Evolutionary conservation across 2,329 filamentous ascomycete genomes (phyloP).

Genomic region (Alternaria sp.): DNA sequence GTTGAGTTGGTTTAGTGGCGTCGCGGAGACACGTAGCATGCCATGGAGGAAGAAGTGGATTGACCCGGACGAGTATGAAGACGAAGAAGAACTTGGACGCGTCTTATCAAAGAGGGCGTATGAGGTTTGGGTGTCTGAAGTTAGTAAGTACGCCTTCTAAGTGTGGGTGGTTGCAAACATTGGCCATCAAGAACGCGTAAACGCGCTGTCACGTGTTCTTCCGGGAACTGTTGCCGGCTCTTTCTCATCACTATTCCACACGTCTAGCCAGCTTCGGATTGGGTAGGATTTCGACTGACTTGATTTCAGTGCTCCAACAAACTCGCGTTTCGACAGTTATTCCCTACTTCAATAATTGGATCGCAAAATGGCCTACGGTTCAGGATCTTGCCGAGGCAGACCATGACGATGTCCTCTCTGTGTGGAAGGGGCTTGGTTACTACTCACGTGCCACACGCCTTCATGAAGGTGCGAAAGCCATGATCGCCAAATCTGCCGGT

Average conservation of each 20-base stretch:
- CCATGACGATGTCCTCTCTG: constrained; percentile 64
- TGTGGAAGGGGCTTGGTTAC: constrained; percentile 70
- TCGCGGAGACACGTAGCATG: constrained; percentile 46
- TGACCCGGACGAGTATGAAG: constrained; percentile 50
- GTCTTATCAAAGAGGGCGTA: constrained; percentile 65
- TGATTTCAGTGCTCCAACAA: constrained; percentile 65
- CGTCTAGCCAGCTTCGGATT: neutral
- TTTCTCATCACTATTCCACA: neutral
- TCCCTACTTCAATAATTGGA: constrained; percentile 71
- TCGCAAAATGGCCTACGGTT: constrained; percentile 67
- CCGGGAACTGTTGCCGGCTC: neutral
- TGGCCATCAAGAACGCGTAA: neutral
- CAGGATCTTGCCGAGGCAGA: constrained; percentile 63
- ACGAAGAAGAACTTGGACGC: constrained; percentile 41
- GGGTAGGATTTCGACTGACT: neutral
- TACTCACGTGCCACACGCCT: constrained; percentile 70
- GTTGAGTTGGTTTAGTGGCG: constrained; percentile 42
- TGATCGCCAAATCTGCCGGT: constrained; percentile 51
- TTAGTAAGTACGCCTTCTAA: constrained; percentile 53
- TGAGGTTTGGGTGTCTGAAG: constrained; percentile 72
- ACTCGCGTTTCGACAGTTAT: constrained; percentile 69
- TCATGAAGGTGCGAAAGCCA: constrained; percentile 63
- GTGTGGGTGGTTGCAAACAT: neutral
- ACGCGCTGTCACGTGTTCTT: constrained; percentile 28
- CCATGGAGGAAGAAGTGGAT: constrained; percentile 64